Percentiles rank a stretch among this genome's conserved stretches.
Conservation (phyloP, 73 alveolate genomes). For the Diophrys appendiculata region DNA sequence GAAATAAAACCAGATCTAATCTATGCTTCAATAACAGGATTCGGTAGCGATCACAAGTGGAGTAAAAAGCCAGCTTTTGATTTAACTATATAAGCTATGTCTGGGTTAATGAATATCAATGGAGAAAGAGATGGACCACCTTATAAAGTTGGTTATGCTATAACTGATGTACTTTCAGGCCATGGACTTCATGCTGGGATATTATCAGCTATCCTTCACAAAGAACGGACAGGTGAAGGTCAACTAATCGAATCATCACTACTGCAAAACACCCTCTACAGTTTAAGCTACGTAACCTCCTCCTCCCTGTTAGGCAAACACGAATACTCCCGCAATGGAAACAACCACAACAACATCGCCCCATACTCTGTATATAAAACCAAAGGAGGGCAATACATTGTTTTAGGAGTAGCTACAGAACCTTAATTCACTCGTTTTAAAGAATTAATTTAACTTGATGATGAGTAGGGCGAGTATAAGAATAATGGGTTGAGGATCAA, state of each 20-base stretch:
- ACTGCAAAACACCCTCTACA: constrained; percentile 58
- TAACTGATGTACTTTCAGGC: constrained; percentile 78
- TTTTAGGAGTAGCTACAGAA: constrained; percentile 83
- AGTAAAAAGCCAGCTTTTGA: constrained; percentile 79
- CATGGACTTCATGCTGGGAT: constrained; percentile 56
- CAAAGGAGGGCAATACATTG: constrained; percentile 56
- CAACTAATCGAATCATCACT: constrained; percentile 61
- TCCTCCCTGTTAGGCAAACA: constrained; percentile 63
- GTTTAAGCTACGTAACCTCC: constrained; percentile 65
- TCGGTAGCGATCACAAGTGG: constrained; percentile 53
- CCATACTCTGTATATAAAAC: constrained; percentile 69
- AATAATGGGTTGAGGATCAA: constrained; percentile 43
- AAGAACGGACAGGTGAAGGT: constrained; percentile 73
- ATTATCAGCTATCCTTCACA: constrained; percentile 68
- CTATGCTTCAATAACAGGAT: constrained; percentile 83
- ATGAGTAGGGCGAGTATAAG: constrained; percentile 11
- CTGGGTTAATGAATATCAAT: constrained; percentile 78
- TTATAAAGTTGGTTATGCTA: constrained; percentile 77
- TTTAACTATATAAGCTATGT: constrained; percentile 73
- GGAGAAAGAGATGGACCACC: constrained; percentile 79
- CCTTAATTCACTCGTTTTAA: constrained; percentile 53
- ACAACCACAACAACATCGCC: constrained; percentile 73
- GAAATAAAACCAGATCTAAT: constrained; percentile 57
- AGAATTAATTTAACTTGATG: constrained; percentile 49
- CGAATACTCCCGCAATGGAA: constrained; percentile 73